Evolutionary conservation across 805 yeast genomes (phyloP).

Genomic region (Hanseniaspora taiwanica): DNA sequence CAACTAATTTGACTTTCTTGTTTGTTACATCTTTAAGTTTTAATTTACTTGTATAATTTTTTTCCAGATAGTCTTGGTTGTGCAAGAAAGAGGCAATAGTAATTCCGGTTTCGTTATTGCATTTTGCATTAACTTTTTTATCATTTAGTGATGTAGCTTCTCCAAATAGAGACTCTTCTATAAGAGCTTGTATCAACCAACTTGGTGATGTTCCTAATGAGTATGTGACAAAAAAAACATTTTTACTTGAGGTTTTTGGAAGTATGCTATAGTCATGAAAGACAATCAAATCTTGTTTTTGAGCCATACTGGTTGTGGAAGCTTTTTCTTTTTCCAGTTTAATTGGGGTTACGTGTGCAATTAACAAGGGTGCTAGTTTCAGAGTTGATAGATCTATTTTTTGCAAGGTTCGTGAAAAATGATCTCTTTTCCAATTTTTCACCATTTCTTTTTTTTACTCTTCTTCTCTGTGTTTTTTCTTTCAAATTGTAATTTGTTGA

Average conservation of each 20-base stretch:
- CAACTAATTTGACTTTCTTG: conserved; percentile 3
- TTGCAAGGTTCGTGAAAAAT: too few species aligned
- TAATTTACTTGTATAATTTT: not conserved
- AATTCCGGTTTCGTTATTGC: conserved; percentile 12
- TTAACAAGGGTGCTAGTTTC: too few species aligned
- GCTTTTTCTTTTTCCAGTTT: not conserved
- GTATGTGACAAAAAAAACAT: conserved; percentile 26
- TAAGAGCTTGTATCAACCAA: conserved; percentile 46
- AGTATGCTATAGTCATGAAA: conserved; percentile 38
- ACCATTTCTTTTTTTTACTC: not conserved
- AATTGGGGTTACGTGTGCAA: not conserved
- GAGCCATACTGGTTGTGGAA: not conserved
- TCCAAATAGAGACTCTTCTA: conserved; percentile 39
- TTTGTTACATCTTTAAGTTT: not conserved
- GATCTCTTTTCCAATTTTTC: not conserved
- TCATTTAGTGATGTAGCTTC: conserved; percentile 28
- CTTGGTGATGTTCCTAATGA: conserved; percentile 44
- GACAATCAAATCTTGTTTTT: conserved; percentile 45
- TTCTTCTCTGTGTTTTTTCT: not conserved
- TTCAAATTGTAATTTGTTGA: not conserved
- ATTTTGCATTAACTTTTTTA: not conserved
- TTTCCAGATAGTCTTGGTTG: conserved; percentile 9
- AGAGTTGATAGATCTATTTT: too few species aligned
- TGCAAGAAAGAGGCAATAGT: conserved; percentile 20
- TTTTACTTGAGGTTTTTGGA: conserved; percentile 13